These are phyloP conservation scores for Chytriomyces sp. DNA, from an alignment of 192 early-diverging fungal genomes.

Conservation along the genomic window DNA sequence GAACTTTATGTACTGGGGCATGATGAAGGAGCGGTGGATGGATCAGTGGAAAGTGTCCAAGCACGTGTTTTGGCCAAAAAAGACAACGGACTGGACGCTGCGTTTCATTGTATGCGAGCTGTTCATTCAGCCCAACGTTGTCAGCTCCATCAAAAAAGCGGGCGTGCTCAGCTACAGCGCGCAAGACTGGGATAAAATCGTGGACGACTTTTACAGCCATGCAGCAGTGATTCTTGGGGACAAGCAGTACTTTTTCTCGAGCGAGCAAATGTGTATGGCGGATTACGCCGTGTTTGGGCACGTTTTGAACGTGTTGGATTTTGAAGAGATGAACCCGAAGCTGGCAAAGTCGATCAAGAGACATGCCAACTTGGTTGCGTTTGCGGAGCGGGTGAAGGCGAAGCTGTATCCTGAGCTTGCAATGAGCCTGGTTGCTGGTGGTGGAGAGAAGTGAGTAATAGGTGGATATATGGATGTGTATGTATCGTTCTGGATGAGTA, in stretches of 20 bases:
- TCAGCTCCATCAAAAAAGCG: background rate
- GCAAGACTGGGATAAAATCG: background rate
- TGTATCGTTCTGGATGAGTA: too few species aligned
- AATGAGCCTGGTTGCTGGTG: too few species aligned
- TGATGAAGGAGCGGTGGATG: background rate
- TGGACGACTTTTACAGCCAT: background rate
- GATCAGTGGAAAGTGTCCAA: background rate
- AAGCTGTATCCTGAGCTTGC: background rate
- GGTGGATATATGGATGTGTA: too few species aligned
- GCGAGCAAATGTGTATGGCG: background rate
- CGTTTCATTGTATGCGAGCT: background rate
- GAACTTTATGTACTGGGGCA: background rate
- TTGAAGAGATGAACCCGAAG: slow-evolving; percentile 1
- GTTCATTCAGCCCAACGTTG: background rate
- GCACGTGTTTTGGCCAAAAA: background rate
- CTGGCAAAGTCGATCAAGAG: background rate
- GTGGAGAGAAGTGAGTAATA: too few species aligned
- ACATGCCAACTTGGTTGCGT: background rate
- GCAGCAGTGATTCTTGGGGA: background rate
- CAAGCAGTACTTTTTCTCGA: background rate
- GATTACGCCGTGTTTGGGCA: background rate
- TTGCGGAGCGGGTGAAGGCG: background rate
- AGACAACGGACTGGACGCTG: background rate
- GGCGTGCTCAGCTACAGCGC: slow-evolving; percentile 1
- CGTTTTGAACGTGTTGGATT: background rate